A percentile compares a stretch with the other conserved stretches of the same genome.
These are phyloP conservation scores for Posidonia oceanica DNA, from an alignment of 116 monocot species.

Conservation along the genomic window DNA sequence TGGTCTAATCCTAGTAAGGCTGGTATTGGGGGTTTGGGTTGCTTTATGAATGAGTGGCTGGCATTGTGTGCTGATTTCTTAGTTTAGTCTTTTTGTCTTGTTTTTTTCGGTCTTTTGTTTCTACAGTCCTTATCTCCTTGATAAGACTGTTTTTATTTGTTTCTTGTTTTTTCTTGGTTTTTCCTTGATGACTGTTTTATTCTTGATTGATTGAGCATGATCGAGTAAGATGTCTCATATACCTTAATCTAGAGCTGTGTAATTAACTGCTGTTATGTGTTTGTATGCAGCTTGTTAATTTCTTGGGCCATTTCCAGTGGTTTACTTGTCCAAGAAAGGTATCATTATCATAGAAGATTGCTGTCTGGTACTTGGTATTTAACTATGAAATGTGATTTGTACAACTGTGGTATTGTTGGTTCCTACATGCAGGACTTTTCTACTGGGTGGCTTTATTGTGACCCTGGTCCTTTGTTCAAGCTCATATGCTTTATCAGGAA, in stretches of 20 bases:
- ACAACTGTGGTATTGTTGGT: constrained; percentile 3
- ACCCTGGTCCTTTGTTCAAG: constrained; percentile 94
- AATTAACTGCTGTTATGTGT: neutral
- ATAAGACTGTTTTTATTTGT: too few relatives aligned
- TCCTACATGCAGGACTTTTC: constrained; percentile 70
- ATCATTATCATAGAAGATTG: neutral
- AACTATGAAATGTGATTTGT: neutral
- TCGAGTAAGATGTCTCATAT: too few relatives aligned
- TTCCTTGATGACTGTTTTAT: too few relatives aligned
- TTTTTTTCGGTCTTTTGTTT: too few relatives aligned
- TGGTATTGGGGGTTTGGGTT: too few relatives aligned
- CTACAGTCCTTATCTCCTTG: too few relatives aligned
- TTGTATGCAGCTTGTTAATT: constrained; percentile 61
- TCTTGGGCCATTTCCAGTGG: constrained; percentile 81
- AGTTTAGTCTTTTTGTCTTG: too few relatives aligned
- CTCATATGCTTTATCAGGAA: constrained; percentile 47
- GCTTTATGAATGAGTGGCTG: too few relatives aligned
- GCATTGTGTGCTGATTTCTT: too few relatives aligned
- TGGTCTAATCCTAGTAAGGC: too few relatives aligned
- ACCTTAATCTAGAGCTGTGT: neutral
- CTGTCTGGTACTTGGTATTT: neutral
- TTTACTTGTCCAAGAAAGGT: constrained; percentile 98
- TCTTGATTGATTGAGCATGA: too few relatives aligned
- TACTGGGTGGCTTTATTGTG: constrained; percentile 96
- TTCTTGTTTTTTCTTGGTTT: too few relatives aligned